phyloP scores from a whole-genome alignment of 495 filamentous ascomycete species.

The Tuber borchii region DNA sequence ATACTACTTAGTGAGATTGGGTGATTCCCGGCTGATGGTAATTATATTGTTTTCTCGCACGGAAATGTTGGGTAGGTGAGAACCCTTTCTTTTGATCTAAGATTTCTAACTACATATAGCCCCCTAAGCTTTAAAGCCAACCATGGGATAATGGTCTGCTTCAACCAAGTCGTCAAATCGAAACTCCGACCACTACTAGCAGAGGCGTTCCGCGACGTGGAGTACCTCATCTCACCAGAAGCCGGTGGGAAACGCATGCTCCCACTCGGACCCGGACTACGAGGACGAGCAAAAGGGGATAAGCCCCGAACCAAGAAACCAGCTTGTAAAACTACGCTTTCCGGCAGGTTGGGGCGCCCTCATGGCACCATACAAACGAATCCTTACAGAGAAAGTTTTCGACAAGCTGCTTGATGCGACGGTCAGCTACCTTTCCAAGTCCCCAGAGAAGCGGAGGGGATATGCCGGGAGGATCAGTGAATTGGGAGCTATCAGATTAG shows the following conservation, averaged over 20 bases:
- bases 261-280: conserved; percentile 37
- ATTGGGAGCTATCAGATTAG: conserved; percentile 77
- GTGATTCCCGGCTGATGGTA: conserved; percentile 92
- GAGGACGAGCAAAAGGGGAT: conserved; percentile 51
- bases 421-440: conserved; percentile 61
- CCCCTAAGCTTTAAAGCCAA: conserved; percentile 37
- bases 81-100: conserved; percentile 36
- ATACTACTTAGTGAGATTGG: conserved; percentile 76
- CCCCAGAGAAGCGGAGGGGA: conserved; percentile 83
- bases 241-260: not conserved
- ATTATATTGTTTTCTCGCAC: conserved; percentile 80
- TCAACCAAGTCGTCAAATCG: conserved; percentile 79
- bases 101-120: conserved; percentile 14
- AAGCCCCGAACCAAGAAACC: conserved; percentile 48
- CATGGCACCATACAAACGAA: conserved; percentile 69
- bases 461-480: conserved; percentile 74
- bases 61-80: conserved; percentile 65
- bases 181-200: conserved; percentile 76
- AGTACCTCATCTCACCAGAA: conserved; percentile 55
- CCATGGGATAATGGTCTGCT: conserved; percentile 75
- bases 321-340: conserved; percentile 66
- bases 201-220: conserved; percentile 84
- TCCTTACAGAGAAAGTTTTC: conserved; percentile 68
- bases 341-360: conserved; percentile 75
- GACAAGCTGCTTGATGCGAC: conserved; percentile 65